phyloP scores from a whole-genome alignment of 805 yeast species.

The Candida michaelii region DNA sequence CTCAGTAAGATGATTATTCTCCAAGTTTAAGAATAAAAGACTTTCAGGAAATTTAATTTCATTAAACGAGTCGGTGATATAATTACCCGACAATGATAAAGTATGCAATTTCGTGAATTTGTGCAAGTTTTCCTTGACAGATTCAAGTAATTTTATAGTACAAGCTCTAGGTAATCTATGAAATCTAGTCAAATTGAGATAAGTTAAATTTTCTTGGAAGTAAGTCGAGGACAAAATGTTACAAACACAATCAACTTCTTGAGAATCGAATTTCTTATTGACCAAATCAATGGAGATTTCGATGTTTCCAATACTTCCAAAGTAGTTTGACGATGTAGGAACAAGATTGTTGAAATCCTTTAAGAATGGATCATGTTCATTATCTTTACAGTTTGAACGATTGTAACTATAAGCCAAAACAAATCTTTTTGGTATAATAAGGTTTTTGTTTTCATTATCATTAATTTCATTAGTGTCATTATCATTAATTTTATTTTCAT shows the following conservation, averaged over 20 bases:
- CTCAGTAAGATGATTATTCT: slow-evolving; percentile 14
- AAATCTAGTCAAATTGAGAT: slow-evolving; percentile 16
- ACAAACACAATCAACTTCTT: slow-evolving; percentile 6
- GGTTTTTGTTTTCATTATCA: not conserved
- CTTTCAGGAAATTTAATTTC: slow-evolving; percentile 11
- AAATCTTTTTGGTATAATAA: slow-evolving; percentile 14
- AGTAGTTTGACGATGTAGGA: slow-evolving; percentile 2
- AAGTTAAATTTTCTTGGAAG: slow-evolving; percentile 13
- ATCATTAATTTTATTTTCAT: not conserved
- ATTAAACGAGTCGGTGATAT: slow-evolving; percentile 7
- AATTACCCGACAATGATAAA: slow-evolving; percentile 14
- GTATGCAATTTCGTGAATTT: slow-evolving; percentile 14
- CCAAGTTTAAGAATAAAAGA: slow-evolving; percentile 13
- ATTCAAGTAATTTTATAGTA: slow-evolving; percentile 4
- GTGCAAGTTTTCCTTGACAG: slow-evolving; percentile 3
- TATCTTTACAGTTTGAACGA: slow-evolving; percentile 7
- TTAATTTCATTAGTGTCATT: not conserved
- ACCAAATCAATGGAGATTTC: slow-evolving; percentile 16
- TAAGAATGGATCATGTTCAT: slow-evolving; percentile 9
- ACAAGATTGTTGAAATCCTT: slow-evolving; percentile 6
- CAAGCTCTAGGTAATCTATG: slow-evolving; percentile 11
- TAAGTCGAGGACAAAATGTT: slow-evolving; percentile 9
- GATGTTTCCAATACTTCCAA: slow-evolving; percentile 8
- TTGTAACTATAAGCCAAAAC: slow-evolving; percentile 13
- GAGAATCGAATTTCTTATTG: slow-evolving; percentile 12